These are phyloP conservation scores for Tricholoma saponaceum DNA, from an alignment of 768 basidiomycete genomes.

Conservation along the genomic window DNA sequence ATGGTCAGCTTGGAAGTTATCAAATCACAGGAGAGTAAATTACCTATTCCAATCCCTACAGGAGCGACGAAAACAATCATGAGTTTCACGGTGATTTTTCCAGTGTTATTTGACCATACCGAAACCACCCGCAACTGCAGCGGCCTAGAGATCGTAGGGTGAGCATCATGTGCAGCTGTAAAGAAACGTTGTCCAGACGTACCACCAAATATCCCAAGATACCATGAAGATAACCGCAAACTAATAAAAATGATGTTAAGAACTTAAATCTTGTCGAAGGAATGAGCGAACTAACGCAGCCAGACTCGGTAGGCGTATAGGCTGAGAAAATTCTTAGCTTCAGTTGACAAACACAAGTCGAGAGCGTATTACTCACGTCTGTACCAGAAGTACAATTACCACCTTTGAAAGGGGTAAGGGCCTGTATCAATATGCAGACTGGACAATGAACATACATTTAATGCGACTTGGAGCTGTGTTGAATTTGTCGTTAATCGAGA, in stretches of 20 bases:
- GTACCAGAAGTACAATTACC: conserved; percentile 39
- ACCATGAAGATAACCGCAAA: conserved; percentile 34
- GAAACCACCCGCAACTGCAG: conserved; percentile 33
- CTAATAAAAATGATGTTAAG: conserved; percentile 11
- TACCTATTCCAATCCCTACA: conserved; percentile 31
- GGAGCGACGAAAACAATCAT: not conserved
- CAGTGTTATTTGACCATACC: conserved; percentile 21
- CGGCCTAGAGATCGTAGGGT: conserved; percentile 18
- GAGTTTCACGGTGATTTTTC: not conserved
- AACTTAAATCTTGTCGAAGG: not conserved
- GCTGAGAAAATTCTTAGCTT: conserved; percentile 20
- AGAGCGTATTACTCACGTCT: conserved; percentile 27
- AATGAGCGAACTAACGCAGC: conserved; percentile 33
- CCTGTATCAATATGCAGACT: not conserved
- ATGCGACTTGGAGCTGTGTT: conserved; percentile 35
- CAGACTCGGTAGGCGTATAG: conserved; percentile 44
- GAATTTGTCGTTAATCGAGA: not conserved
- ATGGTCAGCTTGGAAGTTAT: not conserved
- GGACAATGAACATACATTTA: conserved; percentile 30
- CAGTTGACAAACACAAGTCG: not conserved
- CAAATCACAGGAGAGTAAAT: conserved; percentile 2
- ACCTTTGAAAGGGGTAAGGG: conserved; percentile 21
- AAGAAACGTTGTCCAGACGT: conserved; percentile 7
- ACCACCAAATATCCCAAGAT: conserved; percentile 33
- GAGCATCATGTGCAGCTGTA: not conserved